phyloP scores from a whole-genome alignment of 2,329 filamentous ascomycete genomes.

The Ilyonectria sp. region DNA sequence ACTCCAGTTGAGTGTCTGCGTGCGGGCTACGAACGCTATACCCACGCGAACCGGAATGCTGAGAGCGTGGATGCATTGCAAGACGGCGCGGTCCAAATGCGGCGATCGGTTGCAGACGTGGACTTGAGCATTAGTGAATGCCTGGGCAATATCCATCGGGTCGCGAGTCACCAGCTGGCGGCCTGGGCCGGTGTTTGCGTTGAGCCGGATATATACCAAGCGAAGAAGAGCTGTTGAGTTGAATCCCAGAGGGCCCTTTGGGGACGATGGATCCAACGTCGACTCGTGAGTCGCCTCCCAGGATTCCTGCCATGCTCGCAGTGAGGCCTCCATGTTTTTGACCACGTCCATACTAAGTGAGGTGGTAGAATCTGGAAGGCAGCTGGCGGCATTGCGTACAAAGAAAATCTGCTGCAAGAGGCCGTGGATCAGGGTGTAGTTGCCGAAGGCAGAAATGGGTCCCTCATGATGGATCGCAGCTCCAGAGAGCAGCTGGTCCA shows the following conservation, averaged over 20 bases:
- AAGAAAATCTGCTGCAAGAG: conserved; percentile 32
- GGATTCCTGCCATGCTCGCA: conserved; percentile 23
- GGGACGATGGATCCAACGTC: conserved; percentile 24
- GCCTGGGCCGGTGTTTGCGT: conserved; percentile 20
- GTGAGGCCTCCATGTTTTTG: conserved; percentile 19
- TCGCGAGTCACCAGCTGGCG: conserved; percentile 17
- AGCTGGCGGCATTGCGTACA: conserved; percentile 23
- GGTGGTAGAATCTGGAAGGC: neutral
- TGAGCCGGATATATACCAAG: conserved; percentile 49
- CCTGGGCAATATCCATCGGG: conserved; percentile 12
- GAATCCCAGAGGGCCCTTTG: conserved; percentile 73
- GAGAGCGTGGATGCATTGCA: conserved; percentile 34
- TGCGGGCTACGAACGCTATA: conserved; percentile 34
- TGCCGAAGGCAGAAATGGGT: conserved; percentile 29
- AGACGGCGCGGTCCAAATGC: conserved; percentile 30
- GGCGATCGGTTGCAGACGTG: conserved; percentile 21
- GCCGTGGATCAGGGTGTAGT: conserved; percentile 34
- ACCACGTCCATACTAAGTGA: conserved; percentile 3
- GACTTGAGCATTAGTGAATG: neutral
- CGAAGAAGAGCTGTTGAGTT: conserved; percentile 61
- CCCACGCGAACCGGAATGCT: conserved; percentile 33
- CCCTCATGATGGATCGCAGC: conserved; percentile 15
- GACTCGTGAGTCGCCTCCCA: conserved; percentile 27
- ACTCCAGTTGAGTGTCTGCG: conserved; percentile 34
- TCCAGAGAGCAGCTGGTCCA: conserved; percentile 16